Base-by-base conservation (phyloP, 768 basidiomycete species). In the Podaxis carcinomalis region DNA sequence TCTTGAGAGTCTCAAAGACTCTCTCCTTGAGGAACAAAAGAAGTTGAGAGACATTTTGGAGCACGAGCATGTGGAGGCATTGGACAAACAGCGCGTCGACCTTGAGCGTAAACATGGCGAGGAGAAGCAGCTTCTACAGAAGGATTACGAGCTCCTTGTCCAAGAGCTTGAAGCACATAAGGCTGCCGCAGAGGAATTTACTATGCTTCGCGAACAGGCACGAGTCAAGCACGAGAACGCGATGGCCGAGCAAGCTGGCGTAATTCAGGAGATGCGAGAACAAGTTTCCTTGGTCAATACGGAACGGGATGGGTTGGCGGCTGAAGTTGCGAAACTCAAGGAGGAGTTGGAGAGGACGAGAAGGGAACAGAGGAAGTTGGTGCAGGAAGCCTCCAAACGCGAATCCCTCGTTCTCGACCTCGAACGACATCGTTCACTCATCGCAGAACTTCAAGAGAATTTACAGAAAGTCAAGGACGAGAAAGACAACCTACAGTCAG, bases 391-490 rank as follows among this genome's bases (percentile, higher is more conserved):
- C 9, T 89, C 90, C 6, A 87, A 88, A 65, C 87, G 85, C 42
- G 84, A 92, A 65, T 87, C 89, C 16, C 78, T 92, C 39, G 84
- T 83, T 9, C 80, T 82, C 21, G 91, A 95, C 68, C 76, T 94
- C 36, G 91, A 93, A 66, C 84, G 80, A 37, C 89, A 92, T 71
- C 89, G 90, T 25, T 87, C 86, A 7, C 77, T 86, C 28, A 77
- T 93, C 14, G 86, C 87, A 25, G 92, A 93, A 66, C 74, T 88
- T 71, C 91, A 93, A 66, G 87, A 89, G 62, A 86, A 83, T 64
- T 75, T 93, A 25, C 90, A 92, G 71, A 84, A 82, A 50, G 84
- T 86, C 68, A 90, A 90, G 74, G 88, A 93, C 67, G 91, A 93
- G 74, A 90, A 90, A 72, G 93, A 92, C 69, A 78, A 68, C 14